Base-by-base conservation (phyloP, 2,329 filamentous ascomycete genomes). In the Fusarium sp. region DNA sequence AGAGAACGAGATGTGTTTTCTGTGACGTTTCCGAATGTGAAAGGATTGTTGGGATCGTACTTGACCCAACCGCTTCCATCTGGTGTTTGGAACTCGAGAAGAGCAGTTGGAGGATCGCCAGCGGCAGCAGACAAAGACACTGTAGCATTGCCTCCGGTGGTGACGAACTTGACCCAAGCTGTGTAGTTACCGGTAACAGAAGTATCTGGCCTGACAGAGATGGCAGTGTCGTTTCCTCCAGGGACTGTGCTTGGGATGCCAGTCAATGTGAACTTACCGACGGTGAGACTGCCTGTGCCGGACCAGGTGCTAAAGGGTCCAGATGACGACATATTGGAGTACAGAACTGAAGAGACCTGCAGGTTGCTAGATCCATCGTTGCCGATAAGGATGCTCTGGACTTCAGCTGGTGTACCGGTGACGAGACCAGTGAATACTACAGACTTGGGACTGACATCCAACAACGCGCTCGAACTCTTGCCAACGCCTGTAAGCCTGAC, bases 1-100 rank as follows among this genome's bases (percentile, higher is more conserved):
- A 89, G 82, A 8, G 82, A 83, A 2, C 79, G 81, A 0, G 84
- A 85, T 0, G 81, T 84, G 41, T 88, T 88, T 74, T 89, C 84
- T 1, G 83, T 85, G 6, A 90, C 88, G 42, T 86, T 86, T 20
- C 88, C 89, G 68, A 90, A 90, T 0, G 80, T 85, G 62, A 91
- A 90, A 4, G 84, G 82, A 12, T 76, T 79, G 7, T 78, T 81
- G 6, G 80, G 65, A 10, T 81, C 73, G 60, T 87, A 89, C 6
- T 80, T 72, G 6, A 87, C 81, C 89, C 88, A 91, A 1, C 82
- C 82, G 6, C 75, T 78, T 6, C 84, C 87, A 73, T 90, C 86
- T 0, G 81, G 75, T 0, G 82, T 86, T 75, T 90, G 85, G 76
- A 90, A 90, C 73, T 90, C 86, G 8, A 91, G 77, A 3, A 88